Evolutionary conservation across 2,329 filamentous ascomycete species (phyloP), one percentile per base, ranked within the genome.

Genomic region (Cladosporium phlei): DNA sequence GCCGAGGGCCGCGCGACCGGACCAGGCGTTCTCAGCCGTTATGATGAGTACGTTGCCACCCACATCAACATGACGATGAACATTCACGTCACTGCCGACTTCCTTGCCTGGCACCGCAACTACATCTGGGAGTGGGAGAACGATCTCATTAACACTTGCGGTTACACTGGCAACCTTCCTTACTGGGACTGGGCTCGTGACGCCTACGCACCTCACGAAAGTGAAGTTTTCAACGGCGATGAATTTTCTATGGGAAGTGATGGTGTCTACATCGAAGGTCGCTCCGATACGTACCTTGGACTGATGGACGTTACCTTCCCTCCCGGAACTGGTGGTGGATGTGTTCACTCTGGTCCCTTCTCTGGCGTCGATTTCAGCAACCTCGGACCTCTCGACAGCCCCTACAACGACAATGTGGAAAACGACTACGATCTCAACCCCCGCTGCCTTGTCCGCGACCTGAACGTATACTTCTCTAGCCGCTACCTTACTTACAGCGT

Each of bases 151-250:
- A 37, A 65, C 16, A 65, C 68, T 45, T 69, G 66, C 37, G 64
- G 61, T 16, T 69, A 68, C 45, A 62, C 52, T 17, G 66, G 66
- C 32, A 59, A 55, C 22, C 63, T 66, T 21, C 53, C 55, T 60
- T 78, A 78, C 65, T 75, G 72, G 69, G 72, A 78, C 59, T 79
- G 75, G 72, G 66, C 68, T 1, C 65, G 66, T 46, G 72, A 69
- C 62, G 62, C 68, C 6, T 40, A 48, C 4, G 68, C 77, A 21
- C 47, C 45, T 10, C 37, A 51, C 30, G 67, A 68, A 32, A 76
- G 74, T 0, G 71, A 74, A 3, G 56, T 78, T 40, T 78, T 80
- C 43, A 75, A 80, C 53, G 75, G 75, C 30, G 72, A 68, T 44
- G 68, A 68, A 14, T 72, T 68, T 14, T 64, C 69, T 10, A 46